Base-by-base conservation (phyloP, 2,329 filamentous ascomycete genomes). In the Beauveria pseudobassiana region DNA sequence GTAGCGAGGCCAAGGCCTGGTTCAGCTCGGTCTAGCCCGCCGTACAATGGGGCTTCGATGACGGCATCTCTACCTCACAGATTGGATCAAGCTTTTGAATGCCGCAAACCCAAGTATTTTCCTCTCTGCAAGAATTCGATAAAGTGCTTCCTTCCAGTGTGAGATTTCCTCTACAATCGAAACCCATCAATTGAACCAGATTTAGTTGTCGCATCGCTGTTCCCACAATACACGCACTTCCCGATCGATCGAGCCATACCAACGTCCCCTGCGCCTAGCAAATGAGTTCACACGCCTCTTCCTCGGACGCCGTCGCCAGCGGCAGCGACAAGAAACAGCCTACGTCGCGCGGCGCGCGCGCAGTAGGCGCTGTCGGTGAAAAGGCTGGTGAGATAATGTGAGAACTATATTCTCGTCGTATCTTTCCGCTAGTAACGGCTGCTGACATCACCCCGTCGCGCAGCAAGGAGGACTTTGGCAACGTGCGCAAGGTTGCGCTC, bases 391-490 rank as follows among this genome's bases (percentile, higher is more conserved):
- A 61, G 20, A 53, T 63, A 16, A 22, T 63, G 62, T 63, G 40
- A 57, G 57, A 16, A 38, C 34, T 38, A 38, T 16, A 6, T 38
- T 38, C 4, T 14, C 12, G 34, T 38, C 34, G 48, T 7, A 22
- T 43, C 7, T 14, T 24, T 24, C 4, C 42, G 6, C 18, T 16
- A 18, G 20, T 18, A 22, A 14, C 8, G 16, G 6, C 22, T 34
- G 34, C 43, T 55, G 42, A 49, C 22, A 12, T 59, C 18, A 55
- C 62, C 58, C n/a, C 38, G 18, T 43, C 48, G 20, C 30, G 46
- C 65, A 86, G 84, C 49, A 78, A 84, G 65, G 87, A 93, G 66
- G 93, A 97, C 70, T 87, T 87, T 62, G 80, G 84, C 64, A 85
- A 87, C 65, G 83, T 89, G 61, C 85, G 79, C 66, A 74, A 75